Base-by-base conservation (phyloP, 148 eudicot species). In the Rhododendron henanense region DNA sequence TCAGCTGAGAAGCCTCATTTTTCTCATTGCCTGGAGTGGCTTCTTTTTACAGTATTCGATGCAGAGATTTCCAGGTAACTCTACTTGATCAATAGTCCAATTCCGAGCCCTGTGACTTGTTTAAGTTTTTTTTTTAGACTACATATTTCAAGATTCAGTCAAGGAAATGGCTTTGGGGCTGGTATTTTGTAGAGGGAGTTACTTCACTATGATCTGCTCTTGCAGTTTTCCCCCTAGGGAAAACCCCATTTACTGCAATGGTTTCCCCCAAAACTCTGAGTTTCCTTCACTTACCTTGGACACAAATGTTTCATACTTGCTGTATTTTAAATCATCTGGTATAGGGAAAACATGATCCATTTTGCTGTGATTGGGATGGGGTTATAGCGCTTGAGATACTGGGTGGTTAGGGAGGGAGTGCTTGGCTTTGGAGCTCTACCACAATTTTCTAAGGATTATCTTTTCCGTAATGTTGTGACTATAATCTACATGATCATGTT, bases 1-100 rank as follows among this genome's bases (percentile, higher is more conserved):
- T 97, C 99, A 59, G 96, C 95, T 57, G 96, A 94, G 91, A 97
- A 95, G 92, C 91, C 98, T 73, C 99, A 95, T 91, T 97, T 97
- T 92, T 97, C 98, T 69, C 99, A 94, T 86, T 95, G 98, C 89
- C 91, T 97, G 81, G 99, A 97, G 92, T 97, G 99, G 99, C 99
- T 97, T 87, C 98, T 97, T 84, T 97, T 97, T 90, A 97, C 99
- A 28, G 99, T 97, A 78, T 97, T 97, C 88, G 99, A 97, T 84
- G 98, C 98, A 83, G 99, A 95, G 69, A 95, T 97, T 90, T 95
- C 98, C 76, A 90, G 99, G 99, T 97, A 93, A 79, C 41, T 87
- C 13, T 76, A 65, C 33, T 53, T 74, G 74, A 67, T 85, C 48
- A 76, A 59, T 4, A n/a, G 50, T 19, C 63, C 53, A 11, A 53